Evolutionary conservation across 108 stramenopile species (phyloP), one percentile per base, ranked within the genome.

Genomic region (Cyclotella baltica): DNA sequence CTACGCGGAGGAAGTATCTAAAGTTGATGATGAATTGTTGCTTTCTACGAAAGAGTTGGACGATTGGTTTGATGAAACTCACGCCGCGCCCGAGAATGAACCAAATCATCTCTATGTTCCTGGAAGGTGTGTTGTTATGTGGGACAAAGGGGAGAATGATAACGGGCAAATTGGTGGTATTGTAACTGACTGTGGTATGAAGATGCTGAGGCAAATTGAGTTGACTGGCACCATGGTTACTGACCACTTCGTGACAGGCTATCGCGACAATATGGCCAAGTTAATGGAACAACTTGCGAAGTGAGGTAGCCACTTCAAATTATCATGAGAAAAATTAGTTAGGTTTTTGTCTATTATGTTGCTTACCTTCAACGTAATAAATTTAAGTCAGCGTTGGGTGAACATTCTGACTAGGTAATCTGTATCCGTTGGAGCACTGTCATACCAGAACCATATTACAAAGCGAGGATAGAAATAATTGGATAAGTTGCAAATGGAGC

Each of bases 81-180:
- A 62, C 8, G 30, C 30, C 20, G 76, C 53, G n/a, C 80, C 62
- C 13, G 28, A 59, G 31, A 37, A 66, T 29, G 86, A 84, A 74
- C 63, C 61, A 0, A 80, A 87, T 68, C 83, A 87, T 65, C 61
- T 87, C 33, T 87, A 82, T 67, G 73, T 83, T 8, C 75, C 86
- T 36, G 86, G 86, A 16, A 47, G 65, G 33, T 83, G 81, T 0
- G 31, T 83, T 20, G 57, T 82, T n/a, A 57, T 87, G 79, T 87
- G 84, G 20, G 80, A 78, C 28, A 51, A 52, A 25, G 81, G 83
- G 75, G 73, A 77, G 31, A 70, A 83, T 29, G 72, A 75, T 11
- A 37, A 33, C 13, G 11, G 13, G 8, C 11, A 33, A 62, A 51
- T 33, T 27, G 51, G 51, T n/a, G 51, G 51, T n/a, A 52, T 52